Evolutionary conservation across 352 stramenopile species (phyloP).

Genomic region (Phytophthora podocarpi): DNA sequence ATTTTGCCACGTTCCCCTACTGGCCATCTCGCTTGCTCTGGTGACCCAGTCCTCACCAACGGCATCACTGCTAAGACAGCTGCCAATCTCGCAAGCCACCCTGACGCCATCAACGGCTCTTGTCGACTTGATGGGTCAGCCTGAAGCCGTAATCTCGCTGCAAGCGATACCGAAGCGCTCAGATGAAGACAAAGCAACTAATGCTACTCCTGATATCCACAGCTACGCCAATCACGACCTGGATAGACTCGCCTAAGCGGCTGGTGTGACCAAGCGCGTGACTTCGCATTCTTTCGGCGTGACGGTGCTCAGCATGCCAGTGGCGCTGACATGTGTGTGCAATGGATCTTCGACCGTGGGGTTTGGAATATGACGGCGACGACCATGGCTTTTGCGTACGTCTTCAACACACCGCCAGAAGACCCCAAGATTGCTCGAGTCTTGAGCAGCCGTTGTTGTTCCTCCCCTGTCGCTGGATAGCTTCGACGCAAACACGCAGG

Average conservation of each 20-base stretch:
- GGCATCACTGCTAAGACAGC: conserved; percentile 10
- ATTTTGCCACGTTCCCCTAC: conserved; percentile 9
- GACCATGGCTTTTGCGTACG: conserved; percentile 25
- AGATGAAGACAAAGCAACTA: too few species aligned
- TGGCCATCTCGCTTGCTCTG: not conserved
- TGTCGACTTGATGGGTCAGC: conserved; percentile 6
- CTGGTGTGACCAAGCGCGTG: conserved; percentile 8
- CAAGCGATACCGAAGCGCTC: too few species aligned
- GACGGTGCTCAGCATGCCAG: conserved; percentile 19
- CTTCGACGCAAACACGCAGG: conserved; percentile 8
- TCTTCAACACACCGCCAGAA: not conserved
- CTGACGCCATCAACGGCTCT: not conserved
- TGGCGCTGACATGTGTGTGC: not conserved
- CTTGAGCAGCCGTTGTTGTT: conserved; percentile 8
- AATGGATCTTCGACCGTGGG: conserved; percentile 19
- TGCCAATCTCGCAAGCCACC: not conserved
- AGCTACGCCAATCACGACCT: conserved; percentile 30
- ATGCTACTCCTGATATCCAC: too few species aligned
- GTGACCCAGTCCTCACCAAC: not conserved
- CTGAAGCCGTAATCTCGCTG: not conserved
- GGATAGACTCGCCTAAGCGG: not conserved
- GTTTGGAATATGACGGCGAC: conserved; percentile 24
- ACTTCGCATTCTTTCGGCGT: conserved; percentile 30
- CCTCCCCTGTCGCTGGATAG: not conserved
- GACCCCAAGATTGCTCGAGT: conserved; percentile 12